phyloP scores from a whole-genome alignment of 2,329 filamentous ascomycete genomes.

The Hirsutella thompsonii region DNA sequence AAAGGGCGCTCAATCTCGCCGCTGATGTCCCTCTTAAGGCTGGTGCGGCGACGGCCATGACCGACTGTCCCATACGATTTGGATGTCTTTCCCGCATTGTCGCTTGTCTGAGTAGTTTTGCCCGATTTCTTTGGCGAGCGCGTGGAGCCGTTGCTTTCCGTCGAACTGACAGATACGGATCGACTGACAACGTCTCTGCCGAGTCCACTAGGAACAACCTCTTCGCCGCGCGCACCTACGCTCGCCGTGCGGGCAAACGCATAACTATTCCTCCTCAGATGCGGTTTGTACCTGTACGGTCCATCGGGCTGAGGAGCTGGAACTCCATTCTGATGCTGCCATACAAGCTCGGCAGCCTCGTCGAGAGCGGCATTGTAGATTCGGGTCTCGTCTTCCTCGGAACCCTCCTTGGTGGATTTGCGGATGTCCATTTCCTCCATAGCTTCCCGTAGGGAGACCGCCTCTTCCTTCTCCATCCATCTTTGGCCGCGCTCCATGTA shows the following conservation, averaged over 20 bases:
- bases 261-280: constrained; percentile 60
- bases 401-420: constrained; percentile 15
- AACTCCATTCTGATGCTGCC: constrained; percentile 54
- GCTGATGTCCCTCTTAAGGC: constrained; percentile 56
- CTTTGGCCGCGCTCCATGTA: constrained; percentile 64
- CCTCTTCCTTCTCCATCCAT: constrained; percentile 75
- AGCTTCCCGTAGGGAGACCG: constrained; percentile 53
- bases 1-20: constrained; percentile 55
- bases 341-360: constrained; percentile 69
- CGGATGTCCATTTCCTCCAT: constrained; percentile 60
- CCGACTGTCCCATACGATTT: constrained; percentile 30
- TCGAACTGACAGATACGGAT: constrained; percentile 40
- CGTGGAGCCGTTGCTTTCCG: constrained; percentile 29
- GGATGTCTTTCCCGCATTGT: constrained; percentile 10
- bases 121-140: constrained; percentile 16
- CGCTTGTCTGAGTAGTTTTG: constrained; percentile 9
- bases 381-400: constrained; percentile 43
- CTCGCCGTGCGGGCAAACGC: constrained; percentile 52
- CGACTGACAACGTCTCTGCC: constrained; percentile 27
- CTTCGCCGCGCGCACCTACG: constrained; percentile 34
- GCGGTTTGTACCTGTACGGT: constrained; percentile 54
- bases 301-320: constrained; percentile 40
- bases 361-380: constrained; percentile 60
- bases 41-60: constrained; percentile 41
- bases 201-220: constrained; percentile 25